Evolutionary conservation across 2,329 filamentous ascomycete genomes (phyloP), one percentile per base, ranked within the genome.

Genomic region (Rhynchosporium agropyri): DNA sequence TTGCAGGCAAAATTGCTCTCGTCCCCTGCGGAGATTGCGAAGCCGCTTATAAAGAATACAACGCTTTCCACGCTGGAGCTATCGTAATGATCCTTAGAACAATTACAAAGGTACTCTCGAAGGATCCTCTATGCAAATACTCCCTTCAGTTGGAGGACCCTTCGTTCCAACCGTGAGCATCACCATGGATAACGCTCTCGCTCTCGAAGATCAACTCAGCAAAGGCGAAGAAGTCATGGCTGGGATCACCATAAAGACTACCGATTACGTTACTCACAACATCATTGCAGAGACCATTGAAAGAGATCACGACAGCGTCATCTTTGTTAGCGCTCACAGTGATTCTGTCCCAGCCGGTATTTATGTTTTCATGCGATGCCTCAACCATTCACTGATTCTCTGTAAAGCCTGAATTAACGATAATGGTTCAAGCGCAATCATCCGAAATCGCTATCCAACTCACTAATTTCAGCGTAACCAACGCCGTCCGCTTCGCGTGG

Each of bases 31-130:
- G 90, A 60, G 80, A 76, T 1, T 94, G 90, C 73, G 69, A 84
- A 10, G 93, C 92, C 68, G 89, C 85, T 15, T 75, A 80, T 63
- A 94, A 94, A 79, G 87, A 87, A 1, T 81, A 81, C 62, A 77
- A 84, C 8, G 89, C 90, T 3, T 87, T 86, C 42, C 79, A 78
- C 48, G 88, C 88, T 0, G 89, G 89, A 15, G 91, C 90, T 5
- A 74, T 83, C 2, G 90, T 85, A 0, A 88, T 56, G 36, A 56
- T 94, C 20, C 80, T 94, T 92, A 90, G 77, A 92, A 93, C 78
- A 89, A 87, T 8, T 76, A 81, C 0, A 50, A 58, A 4, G 88
- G 84, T 1, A 75, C 77, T 2, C 76, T 67, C 10, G 65, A 65
- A 3, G 63, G 58, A 20, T 63, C 63, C 58, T 57, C 61, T 9